Evolutionary conservation across 2,329 filamentous ascomycete genomes (phyloP), one percentile per base, ranked within the genome.

Genomic region (Colletotrichum aenigma): DNA sequence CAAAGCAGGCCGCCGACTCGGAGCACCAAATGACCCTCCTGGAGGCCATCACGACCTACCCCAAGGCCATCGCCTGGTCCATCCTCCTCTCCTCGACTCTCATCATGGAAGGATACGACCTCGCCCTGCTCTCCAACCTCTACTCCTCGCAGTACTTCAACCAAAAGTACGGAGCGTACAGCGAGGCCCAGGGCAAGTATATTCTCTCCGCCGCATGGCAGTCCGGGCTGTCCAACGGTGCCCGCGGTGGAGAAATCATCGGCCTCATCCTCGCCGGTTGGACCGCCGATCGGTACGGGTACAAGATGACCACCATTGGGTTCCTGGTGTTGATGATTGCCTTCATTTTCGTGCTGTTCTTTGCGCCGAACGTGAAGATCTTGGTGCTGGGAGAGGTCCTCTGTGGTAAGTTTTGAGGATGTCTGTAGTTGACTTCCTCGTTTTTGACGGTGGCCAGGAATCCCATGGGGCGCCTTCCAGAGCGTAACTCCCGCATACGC

Each of bases 191-290:
- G 4, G 84, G 82, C 3, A 85, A 84, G 32, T 89, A 89, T 71
- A 83, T 86, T 43, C 83, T 92, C 28, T 86, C 88, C 2, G 88
- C 90, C 0, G 84, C 87, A 1, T 93, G 91, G 91, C 90, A 92
- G 80, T 88, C 89, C 1, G 90, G 86, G 0, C 79, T 93, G 4
- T 87, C 86, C 8, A 91, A 91, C 71, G 90, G 88, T 18, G 87
- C 88, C 0, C 83, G 87, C 3, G 87, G 87, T 2, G 90, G 91
- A 15, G 87, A 90, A 78, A 90, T 93, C 66, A 78, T 91, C 12
- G 91, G 91, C 0, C 82, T 91, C 3, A 84, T 91, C 30, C 74
- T 91, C 26, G 89, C 87, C n/a, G 91, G 90, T 9, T 88, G 86
- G 81, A 80, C 88, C 1, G 84, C 88, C 1, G 89, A 92, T 71